Evolutionary conservation across 2,329 filamentous ascomycete species (phyloP).

Genomic region (Sarocladiaceae sp.): DNA sequence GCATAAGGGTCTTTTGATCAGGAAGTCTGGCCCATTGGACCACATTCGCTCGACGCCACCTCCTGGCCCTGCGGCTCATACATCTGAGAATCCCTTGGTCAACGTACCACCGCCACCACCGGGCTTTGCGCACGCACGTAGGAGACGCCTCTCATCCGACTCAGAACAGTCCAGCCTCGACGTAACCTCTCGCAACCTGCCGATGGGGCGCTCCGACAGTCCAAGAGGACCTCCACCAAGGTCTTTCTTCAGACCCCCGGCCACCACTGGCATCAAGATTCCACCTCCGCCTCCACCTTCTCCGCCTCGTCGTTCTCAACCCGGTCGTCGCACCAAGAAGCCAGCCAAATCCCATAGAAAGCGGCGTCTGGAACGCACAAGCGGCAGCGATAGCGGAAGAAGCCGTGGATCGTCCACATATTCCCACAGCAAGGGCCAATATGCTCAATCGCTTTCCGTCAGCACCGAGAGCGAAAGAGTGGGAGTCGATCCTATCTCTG

Average conservation of each 20-base stretch:
- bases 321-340: not conserved
- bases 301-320: not conserved
- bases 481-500: not conserved
- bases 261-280: too few relatives aligned
- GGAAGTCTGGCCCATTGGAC: not conserved
- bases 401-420: not conserved
- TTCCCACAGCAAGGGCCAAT: not conserved
- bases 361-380: not conserved
- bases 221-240: too few relatives aligned
- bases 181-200: too few relatives aligned
- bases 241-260: too few relatives aligned
- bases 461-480: conserved; percentile 1
- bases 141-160: too few relatives aligned
- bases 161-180: too few relatives aligned
- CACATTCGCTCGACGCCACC: not conserved
- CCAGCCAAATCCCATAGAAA: not conserved
- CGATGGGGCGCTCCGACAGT: too few relatives aligned
- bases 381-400: not conserved
- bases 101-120: too few relatives aligned
- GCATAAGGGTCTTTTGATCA: not conserved
- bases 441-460: not conserved
- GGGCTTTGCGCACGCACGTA: too few relatives aligned
- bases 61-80: not conserved
- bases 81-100: too few relatives aligned
- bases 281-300: not conserved